Base-by-base conservation (phyloP, 2,329 filamentous ascomycete species). In the Xylaria polymorpha region DNA sequence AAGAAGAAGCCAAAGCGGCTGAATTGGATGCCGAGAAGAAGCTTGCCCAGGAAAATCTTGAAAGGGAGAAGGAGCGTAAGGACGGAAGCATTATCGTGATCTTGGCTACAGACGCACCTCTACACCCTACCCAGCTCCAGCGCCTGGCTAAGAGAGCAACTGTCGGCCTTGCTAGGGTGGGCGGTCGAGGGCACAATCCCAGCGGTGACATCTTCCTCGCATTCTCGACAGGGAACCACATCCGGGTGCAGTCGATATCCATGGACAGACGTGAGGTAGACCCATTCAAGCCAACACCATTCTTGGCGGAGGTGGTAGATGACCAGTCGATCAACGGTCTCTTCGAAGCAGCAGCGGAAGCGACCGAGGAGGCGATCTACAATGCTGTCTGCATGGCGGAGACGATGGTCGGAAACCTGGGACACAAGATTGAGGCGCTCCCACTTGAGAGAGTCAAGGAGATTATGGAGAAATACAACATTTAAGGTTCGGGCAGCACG, bases 131-230 rank as follows among this genome's bases (percentile, higher is more conserved):
- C 1, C 87, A 90, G 73, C 84, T 90, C 1, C 83, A 85, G 66
- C 82, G 88, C 1, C 79, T 91, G 1, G 88, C 88, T 1, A 86
- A 87, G 68, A 85, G 88, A 43, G 88, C 88, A 0, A 89, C 88
- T 0, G 85, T 91, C 1, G 89, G 90, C 0, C 77, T 92, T 0
- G 81, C 85, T 5, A 83, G 85, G 66, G 88, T 90, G 0, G 89
- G 89, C 2, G 87, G 88, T 1, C 87, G 87, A 68, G 89, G 88
- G 0, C 82, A 84, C 51, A 91, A 91, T 71, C 83, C 83, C 12
- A 91, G 88, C 0, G 90, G 90, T 0, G 90, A 92, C 69, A 87
- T 92, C 67, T 91, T 91, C 75, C 80, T 92, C 2, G 89, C 90
- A 4, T 87, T 92, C 68, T 91, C 88, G 8, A 92, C 89, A 0